Base-by-base conservation (phyloP, 768 basidiomycete genomes). In the Leccinum disarticulatum region DNA sequence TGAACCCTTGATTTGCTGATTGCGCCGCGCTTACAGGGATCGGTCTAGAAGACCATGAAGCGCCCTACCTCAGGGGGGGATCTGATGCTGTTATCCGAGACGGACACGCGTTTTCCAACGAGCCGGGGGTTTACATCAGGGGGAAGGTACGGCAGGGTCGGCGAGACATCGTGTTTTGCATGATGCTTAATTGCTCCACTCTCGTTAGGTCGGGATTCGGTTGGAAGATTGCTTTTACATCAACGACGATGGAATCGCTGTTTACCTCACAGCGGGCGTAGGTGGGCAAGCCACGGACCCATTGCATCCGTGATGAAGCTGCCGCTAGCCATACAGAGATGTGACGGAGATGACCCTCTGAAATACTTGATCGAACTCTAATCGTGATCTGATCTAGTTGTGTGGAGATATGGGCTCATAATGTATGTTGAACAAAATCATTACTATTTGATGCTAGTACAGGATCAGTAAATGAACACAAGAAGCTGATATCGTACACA, bases 151-250 rank as follows among this genome's bases (percentile, higher is more conserved):
- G 52, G 52, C 52, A 22, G 17, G 36, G 31, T 54, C 47, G 48
- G 19, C 43, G 22, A 47, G 30, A 35, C 47, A 31, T 36, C 33
- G 28, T 52, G 36, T 38, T 19, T 2, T 43, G 30, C 6, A 19
- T 59, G 47, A 27, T 30, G 47, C 52, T 30, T n/a, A 66, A 48
- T 51, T 64, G 54, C 61, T 51, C 60, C 60, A 22, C 52, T 46
- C 56, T 55, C 53, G 58, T 66, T 58, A 88, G 87, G 80, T 91
- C 28, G 92, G 93, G 2, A 81, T 94, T 17, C 82, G 92, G 48
- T 73, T 95, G 55, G 92, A 95, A 69, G 93, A 95, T 66, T 94
- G 92, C 67, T 88, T 91, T 67, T 87, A 82, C 65, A 81, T 93
- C 58, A 70, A 80, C 56, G 76, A 80, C 9, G 66, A 73, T n/a